Evolutionary conservation across 2,329 filamentous ascomycete species (phyloP), one percentile per base, ranked within the genome.

Genomic region (Exophiala sp.): DNA sequence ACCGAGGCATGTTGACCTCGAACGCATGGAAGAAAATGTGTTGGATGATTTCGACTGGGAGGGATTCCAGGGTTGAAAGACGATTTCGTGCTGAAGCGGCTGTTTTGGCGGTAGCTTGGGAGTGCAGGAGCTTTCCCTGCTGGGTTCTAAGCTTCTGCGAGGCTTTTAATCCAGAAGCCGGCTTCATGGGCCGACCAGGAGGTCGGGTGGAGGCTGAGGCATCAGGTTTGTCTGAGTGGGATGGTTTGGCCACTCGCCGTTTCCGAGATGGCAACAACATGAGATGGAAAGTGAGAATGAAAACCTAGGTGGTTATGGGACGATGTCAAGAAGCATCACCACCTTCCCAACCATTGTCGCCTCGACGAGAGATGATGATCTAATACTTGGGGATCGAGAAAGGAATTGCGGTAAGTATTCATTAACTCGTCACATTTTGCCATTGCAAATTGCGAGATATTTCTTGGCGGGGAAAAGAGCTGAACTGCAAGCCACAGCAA

Each of bases 21-120:
- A 74, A 62, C 5, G 73, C 72, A 24, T 71, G 64, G n/a, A 77
- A 66, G 55, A 81, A 81, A 42, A 81, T 79, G 38, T 71, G 68
- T 59, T 81, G 74, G n/a, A 81, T 68, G 10, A 81, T 63, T 62
- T 81, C 78, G 2, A 71, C 63, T 0, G 79, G 79, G 0, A 81
- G 67, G 3, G 59, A 52, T 60, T 81, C 77, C 10, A 81, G 64
- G 8, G 55, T 52, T 2, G 71, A 71, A 3, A 69, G 55, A 1
- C 6, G 49, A 34, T 32, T 32, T 29, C 18, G 2, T 32, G 16
- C 14, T 18, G 24, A 32, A 14, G 33, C n/a, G 11, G 34, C 20
- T 16, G 40, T 33, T 11, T 48, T 34, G 0, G 32, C 21, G 4
- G 42, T 47, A 9, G 44, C 12, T 29, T 57, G 51, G 29, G 44